Percentiles rank a stretch among this genome's conserved stretches.
Evolutionary conservation across 1,284 basidiomycete genomes (phyloP).

Genomic region (Melampsora americana): DNA sequence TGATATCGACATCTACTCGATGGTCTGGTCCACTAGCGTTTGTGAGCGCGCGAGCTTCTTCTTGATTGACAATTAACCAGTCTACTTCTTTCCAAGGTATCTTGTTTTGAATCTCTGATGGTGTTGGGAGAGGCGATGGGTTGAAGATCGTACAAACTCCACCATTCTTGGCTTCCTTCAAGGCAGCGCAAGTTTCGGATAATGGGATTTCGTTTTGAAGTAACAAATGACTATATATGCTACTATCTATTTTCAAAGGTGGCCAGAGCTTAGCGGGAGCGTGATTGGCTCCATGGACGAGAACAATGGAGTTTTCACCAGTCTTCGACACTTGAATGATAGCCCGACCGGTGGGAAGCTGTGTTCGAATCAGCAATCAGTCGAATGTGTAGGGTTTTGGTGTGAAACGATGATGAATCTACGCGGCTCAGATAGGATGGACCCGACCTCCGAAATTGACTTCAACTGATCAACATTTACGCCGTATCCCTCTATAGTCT

Average conservation of each 20-base stretch:
- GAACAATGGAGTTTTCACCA: conserved; percentile 31
- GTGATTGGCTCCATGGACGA: conserved; percentile 29
- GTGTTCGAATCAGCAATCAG: background rate
- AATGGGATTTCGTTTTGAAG: conserved; percentile 41
- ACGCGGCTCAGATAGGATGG: no score
- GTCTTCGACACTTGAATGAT: conserved; percentile 36
- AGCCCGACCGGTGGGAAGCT: conserved; percentile 33
- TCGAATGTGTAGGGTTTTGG: background rate
- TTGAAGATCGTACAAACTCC: conserved; percentile 34
- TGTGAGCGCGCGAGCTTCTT: conserved; percentile 14
- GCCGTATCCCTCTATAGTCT: background rate
- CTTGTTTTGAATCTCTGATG: background rate
- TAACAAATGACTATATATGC: conserved; percentile 16
- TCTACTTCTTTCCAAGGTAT: conserved; percentile 22
- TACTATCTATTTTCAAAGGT: background rate
- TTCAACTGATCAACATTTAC: conserved; percentile 26
- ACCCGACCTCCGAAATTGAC: conserved; percentile 6
- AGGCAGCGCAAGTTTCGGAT: background rate
- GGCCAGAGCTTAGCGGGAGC: background rate
- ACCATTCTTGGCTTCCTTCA: conserved; percentile 1
- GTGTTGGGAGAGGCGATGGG: conserved; percentile 19
- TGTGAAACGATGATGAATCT: no score
- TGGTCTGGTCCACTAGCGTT: background rate
- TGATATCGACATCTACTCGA: background rate
- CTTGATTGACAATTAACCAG: conserved; percentile 39